These are phyloP conservation scores for Protostelium mycophagum DNA, from an alignment of 78 protist species.

Conservation along the genomic window DNA sequence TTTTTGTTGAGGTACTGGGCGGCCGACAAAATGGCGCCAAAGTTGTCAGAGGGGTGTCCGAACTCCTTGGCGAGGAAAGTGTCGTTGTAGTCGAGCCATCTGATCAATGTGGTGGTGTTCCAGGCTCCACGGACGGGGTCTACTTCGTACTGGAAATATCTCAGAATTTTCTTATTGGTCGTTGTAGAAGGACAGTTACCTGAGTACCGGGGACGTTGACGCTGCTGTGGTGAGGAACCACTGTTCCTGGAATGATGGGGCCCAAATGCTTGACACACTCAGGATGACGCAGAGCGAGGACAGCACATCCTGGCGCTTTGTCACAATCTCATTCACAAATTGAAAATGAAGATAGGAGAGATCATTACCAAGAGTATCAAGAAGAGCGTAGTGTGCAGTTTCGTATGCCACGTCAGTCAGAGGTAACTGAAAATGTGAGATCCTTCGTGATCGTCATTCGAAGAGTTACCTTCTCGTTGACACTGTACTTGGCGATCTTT, in stretches of 20 bases:
- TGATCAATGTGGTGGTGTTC: slow-evolving; percentile 53
- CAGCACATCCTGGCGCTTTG: slow-evolving; percentile 41
- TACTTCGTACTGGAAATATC: slow-evolving; percentile 12
- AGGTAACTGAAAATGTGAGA: background rate
- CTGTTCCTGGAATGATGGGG: slow-evolving; percentile 35
- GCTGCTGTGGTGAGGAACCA: slow-evolving; percentile 28
- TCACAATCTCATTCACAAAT: background rate
- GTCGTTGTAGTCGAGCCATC: slow-evolving; percentile 68
- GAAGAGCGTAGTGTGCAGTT: background rate
- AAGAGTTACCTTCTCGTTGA: background rate
- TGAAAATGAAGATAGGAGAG: background rate
- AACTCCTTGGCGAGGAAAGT: slow-evolving; percentile 54
- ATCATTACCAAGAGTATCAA: background rate
- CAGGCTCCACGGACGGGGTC: slow-evolving; percentile 59
- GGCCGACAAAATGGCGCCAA: slow-evolving; percentile 29
- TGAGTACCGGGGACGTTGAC: slow-evolving; percentile 61
- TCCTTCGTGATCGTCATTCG: no score
- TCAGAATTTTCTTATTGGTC: background rate
- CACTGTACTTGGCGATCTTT: background rate
- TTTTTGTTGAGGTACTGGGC: slow-evolving; percentile 22
- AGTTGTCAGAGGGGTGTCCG: slow-evolving; percentile 68
- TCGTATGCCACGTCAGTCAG: background rate
- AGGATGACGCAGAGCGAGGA: slow-evolving; percentile 17
- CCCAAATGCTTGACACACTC: slow-evolving; percentile 63
- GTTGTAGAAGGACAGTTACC: background rate